A percentile compares a stretch with the other conserved stretches of the same genome.
phyloP scores from a whole-genome alignment of 2,329 filamentous ascomycete species.

The Ophidiomyces ophidiicola region DNA sequence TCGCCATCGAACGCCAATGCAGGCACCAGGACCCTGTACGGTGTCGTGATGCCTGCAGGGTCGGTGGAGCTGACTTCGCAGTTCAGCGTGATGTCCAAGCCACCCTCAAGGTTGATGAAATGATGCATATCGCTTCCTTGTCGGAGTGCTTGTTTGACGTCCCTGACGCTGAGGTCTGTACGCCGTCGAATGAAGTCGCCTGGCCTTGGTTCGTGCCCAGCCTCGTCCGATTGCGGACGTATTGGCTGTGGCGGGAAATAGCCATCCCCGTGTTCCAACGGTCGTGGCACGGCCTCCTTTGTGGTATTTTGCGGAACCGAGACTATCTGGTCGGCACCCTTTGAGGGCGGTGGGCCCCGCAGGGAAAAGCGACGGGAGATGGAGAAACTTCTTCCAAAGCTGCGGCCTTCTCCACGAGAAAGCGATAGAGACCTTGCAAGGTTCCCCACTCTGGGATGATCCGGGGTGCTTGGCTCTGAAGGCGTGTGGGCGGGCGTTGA shows the following conservation, averaged over 20 bases:
- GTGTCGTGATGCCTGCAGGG: slow-evolving; percentile 73
- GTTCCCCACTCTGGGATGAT: slow-evolving; percentile 23
- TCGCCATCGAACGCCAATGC: slow-evolving; percentile 47
- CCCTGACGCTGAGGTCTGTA: slow-evolving; percentile 54
- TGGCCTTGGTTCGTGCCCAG: slow-evolving; percentile 23
- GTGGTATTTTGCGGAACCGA: no score
- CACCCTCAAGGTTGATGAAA: slow-evolving; percentile 63
- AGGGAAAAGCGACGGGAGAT: slow-evolving; percentile 39
- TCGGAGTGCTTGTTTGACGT: slow-evolving; percentile 46
- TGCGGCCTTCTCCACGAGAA: slow-evolving; percentile 42
- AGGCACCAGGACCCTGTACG: slow-evolving; percentile 78
- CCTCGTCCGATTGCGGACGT: slow-evolving; percentile 10
- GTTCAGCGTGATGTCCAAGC: slow-evolving; percentile 76
- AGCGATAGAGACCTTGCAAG: slow-evolving; percentile 51
- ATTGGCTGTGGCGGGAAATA: slow-evolving; percentile 22
- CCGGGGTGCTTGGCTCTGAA: slow-evolving; percentile 25
- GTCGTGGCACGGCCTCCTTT: no score
- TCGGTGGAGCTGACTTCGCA: slow-evolving; percentile 78
- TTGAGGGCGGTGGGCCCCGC: slow-evolving; percentile 32
- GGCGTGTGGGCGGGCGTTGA: slow-evolving; percentile 61
- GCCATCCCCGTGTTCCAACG: slow-evolving; percentile 23
- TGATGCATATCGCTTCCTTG: slow-evolving; percentile 41
- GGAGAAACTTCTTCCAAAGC: slow-evolving; percentile 20
- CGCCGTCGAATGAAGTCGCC: slow-evolving; percentile 54
- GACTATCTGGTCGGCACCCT: no score